phyloP scores from a whole-genome alignment of 768 basidiomycete species.

The Lactifluus rugatus region DNA sequence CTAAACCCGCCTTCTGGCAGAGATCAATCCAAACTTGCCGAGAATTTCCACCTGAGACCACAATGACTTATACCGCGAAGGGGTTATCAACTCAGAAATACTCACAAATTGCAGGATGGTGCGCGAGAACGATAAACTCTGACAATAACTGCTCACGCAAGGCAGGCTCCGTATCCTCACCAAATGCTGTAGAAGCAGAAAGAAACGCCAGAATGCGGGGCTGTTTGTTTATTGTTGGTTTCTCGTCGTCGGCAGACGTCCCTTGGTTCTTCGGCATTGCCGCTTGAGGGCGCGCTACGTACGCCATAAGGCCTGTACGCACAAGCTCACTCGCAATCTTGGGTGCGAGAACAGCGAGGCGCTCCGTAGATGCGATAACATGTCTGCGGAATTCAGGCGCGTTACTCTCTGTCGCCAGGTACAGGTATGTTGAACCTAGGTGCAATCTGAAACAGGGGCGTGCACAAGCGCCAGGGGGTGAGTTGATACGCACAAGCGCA shows the following conservation, averaged over 20 bases:
- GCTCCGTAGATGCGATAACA: conserved; percentile 35
- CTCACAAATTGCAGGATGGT: conserved; percentile 61
- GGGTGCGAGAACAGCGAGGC: conserved; percentile 33
- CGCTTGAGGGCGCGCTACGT: conserved; percentile 34
- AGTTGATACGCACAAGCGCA: not conserved
- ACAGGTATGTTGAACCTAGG: conserved; percentile 56
- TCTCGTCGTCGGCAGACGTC: conserved; percentile 30
- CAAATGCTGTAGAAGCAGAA: conserved; percentile 40
- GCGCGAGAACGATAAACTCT: conserved; percentile 55
- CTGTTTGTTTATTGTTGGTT: conserved; percentile 40
- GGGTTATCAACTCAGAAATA: conserved; percentile 12
- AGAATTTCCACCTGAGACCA: conserved; percentile 33
- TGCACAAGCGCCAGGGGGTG: not conserved
- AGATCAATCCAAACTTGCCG: conserved; percentile 72
- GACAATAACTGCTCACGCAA: conserved; percentile 40
- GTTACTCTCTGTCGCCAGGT: conserved; percentile 54
- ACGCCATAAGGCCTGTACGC: conserved; percentile 46
- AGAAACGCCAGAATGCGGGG: conserved; percentile 44
- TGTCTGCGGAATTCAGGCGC: conserved; percentile 44
- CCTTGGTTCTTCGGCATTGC: conserved; percentile 22
- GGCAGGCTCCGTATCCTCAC: conserved; percentile 32
- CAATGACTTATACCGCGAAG: not conserved
- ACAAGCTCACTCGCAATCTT: conserved; percentile 42
- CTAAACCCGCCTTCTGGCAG: conserved; percentile 56
- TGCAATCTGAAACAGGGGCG: conserved; percentile 35